Evolutionary conservation across 2,329 filamentous ascomycete species (phyloP), one percentile per base, ranked within the genome.

Genomic region (Septoria linicola): DNA sequence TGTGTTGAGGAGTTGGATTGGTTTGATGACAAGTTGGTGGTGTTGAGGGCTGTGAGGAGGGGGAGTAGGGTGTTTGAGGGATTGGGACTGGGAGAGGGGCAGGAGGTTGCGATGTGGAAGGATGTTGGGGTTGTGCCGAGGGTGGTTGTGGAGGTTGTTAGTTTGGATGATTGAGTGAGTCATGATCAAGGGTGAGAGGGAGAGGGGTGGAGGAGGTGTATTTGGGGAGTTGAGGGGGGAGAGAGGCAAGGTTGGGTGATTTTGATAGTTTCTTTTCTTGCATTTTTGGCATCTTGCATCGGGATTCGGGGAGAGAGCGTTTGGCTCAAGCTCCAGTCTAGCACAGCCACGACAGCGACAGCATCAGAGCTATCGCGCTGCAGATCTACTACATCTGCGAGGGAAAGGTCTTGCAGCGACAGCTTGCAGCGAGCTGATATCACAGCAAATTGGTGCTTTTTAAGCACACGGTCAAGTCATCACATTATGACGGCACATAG

Each of bases 21-120:
- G 45, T 68, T 64, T 43, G 54, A 56, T 10, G 62, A 68, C 49
- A 61, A 60, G 55, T 55, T 64, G 19, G 57, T 69, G 17, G 55
- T 65, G 19, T 62, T 70, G 41, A 45, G 58, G 11, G 60, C 64
- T 13, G 50, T 66, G 30, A 44, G 34, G 42, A 37, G 20, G 35
- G 40, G 14, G 1, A 30, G 6, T 31, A 4, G 20, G 10, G 43
- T 6, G 23, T 31, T 17, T 19, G 16, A 21, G 8, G 10, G 49
- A 13, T 25, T 37, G 36, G 49, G 37, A 1, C 13, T 27, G 14
- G 40, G 32, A 32, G 43, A 37, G 44, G 44, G 43, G 20, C 39
- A 47, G 42, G 47, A 27, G 57, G 43, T 46, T 2, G 20, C 2
- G 2, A 41, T 49, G 19, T 49, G 60, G 23, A 51, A 44, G 8